Base-by-base conservation (phyloP, 2,329 filamentous ascomycete species). In the Penicillium paneum region DNA sequence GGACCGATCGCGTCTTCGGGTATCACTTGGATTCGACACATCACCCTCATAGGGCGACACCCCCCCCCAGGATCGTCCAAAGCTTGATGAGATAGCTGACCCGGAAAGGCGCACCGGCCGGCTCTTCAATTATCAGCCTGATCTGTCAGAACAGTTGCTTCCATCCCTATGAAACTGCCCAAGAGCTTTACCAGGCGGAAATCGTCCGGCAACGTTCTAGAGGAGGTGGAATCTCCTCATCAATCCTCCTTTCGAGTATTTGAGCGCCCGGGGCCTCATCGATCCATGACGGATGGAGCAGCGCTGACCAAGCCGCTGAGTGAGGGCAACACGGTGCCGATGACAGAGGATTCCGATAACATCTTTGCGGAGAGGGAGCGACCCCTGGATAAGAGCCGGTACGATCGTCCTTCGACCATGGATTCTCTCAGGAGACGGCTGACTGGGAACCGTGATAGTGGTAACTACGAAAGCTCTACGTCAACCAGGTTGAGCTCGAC, bases 81-180 rank as follows among this genome's bases (percentile, higher is more conserved):
- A 53, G 52, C 47, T 60, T 58, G 32, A 62, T 61, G 56, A 46
- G 52, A 55, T 19, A 44, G 49, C 44, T 47, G 49, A 36, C 24
- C 54, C 47, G 10, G 45, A 21, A 49, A 49, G 50, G 39, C 35
- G 17, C 35, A 31, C 17, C 49, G 26, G 28, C 47, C 15, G 47
- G 21, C 42, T 28, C 44, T 42, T 49, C 35, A 50, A 32, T 35
- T 42, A 49, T 43, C 44, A 35, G 45, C 21, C 29, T 31, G 21
- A 29, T 39, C 36, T 32, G 10, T 49, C 15, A 31, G 11, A 49
- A 28, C 26, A 42, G 19, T 34, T 44, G 21, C 52, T 24, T 34
- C 49, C 31, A 82, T 82, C 79, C 80, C 80, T 65, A 82, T 81
- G 67, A 82, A 82, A 69, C 70, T 81, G 45, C 78, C 80, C 48